A percentile compares a stretch with the other conserved stretches of the same genome.
phyloP scores from a whole-genome alignment of 768 basidiomycete genomes.

The Scleroderma bovista region DNA sequence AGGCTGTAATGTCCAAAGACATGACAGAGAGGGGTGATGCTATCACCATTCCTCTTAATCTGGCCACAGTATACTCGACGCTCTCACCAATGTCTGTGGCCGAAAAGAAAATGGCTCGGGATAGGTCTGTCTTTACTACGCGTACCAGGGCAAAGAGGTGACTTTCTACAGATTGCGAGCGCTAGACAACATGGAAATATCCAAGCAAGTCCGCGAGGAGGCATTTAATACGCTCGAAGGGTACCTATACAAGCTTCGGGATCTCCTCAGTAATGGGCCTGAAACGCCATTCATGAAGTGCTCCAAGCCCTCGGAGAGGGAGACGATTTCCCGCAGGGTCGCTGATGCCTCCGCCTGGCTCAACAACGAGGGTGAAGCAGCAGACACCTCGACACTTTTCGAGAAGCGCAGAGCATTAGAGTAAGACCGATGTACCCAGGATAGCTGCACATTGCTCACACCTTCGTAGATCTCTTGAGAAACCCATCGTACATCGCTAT shows the following conservation, averaged over 20 bases:
- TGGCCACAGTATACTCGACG: conserved; percentile 55
- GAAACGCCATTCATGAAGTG: conserved; percentile 81
- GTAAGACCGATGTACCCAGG: conserved; percentile 43
- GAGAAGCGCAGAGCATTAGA: conserved; percentile 77
- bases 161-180: conserved; percentile 57
- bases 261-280: conserved; percentile 62
- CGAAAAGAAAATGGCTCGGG: conserved; percentile 68
- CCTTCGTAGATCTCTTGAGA: conserved; percentile 58
- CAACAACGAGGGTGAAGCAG: conserved; percentile 75
- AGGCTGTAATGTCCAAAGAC: conserved; percentile 28
- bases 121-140: conserved; percentile 46
- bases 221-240: conserved; percentile 87
- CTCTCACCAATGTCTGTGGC: conserved; percentile 71
- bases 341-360: conserved; percentile 82
- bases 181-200: conserved; percentile 70
- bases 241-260: conserved; percentile 88
- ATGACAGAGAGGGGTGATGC: conserved; percentile 33
- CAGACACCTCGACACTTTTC: conserved; percentile 68
- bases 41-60: conserved; percentile 62
- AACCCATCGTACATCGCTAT: conserved; percentile 81
- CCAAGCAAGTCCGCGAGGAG: conserved; percentile 79
- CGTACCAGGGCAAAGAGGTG: neutral
- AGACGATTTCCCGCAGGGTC: conserved; percentile 57
- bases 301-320: conserved; percentile 68
- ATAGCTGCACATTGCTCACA: conserved; percentile 1